Evolutionary conservation across 2,329 filamentous ascomycete genomes (phyloP), one percentile per base, ranked within the genome.

Genomic region (Fusarium anthophilum): DNA sequence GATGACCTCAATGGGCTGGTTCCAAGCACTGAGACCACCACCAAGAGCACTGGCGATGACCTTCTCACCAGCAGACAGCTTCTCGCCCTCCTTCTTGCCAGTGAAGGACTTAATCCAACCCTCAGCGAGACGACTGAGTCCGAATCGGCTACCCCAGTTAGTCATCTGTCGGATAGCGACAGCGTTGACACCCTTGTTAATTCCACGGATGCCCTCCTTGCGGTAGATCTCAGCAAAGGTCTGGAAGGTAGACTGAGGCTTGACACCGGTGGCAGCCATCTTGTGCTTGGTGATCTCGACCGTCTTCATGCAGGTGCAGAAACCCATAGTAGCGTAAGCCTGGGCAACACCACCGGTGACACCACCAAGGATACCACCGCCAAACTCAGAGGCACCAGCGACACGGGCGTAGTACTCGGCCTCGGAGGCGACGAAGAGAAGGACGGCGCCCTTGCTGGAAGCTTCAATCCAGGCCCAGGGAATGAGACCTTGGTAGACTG

Each of bases 221-320:
- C 94, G 93, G 88, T 97, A 99, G 84, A 99, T 99, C 82, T 94
- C 92, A 92, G 96, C 96, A 85, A 99, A 99, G 68, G 96, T 98
- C 78, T 91, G 90, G 84, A 97, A 97, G 76, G 96, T 98, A 80
- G 94, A 91, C n/a, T 91, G 93, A 30, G 94, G 94, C 87, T 94
- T 94, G 76, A 92, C 91, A 78, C 96, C 96, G 48, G 91, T 77
- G 39, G 94, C 92, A 20, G 94, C 95, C 81, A 96, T 88, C 90
- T 98, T 98, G 89, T 96, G 93, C 87, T 98, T 97, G 82, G 96
- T 99, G 86, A 99, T 99, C 86, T 99, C 96, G 77, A 98, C 96
- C 74, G 96, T 99, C 92, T 99, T 99, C 96, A 99, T 99, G 91
- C 96, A 99, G 72, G 96, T 99, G 87, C 96, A 99, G 91, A 99